Evolutionary conservation across 1,284 basidiomycete species (phyloP).

Genomic region (Microbotryum silenes-acaulis): DNA sequence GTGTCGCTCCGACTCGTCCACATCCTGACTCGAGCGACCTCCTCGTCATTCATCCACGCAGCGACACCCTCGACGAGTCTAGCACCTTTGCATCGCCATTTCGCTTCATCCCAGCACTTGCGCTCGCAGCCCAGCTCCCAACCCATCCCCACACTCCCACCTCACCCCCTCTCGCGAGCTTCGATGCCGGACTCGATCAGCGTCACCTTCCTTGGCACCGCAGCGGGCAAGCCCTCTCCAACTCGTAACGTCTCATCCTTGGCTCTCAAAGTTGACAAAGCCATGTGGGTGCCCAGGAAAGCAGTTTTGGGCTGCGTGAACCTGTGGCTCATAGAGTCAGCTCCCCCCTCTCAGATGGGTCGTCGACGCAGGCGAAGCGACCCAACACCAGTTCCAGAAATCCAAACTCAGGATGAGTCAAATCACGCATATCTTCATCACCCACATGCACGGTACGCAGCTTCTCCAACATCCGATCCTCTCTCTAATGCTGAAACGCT

Average conservation of each 20-base stretch:
- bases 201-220: slow-evolving; percentile 34
- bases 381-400: slow-evolving; percentile 64
- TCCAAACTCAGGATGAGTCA: slow-evolving; percentile 52
- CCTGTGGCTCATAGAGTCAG: no score
- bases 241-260: slow-evolving; percentile 31
- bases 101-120: no score
- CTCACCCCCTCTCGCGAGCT: background rate
- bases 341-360: slow-evolving; percentile 43
- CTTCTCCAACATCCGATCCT: slow-evolving; percentile 18
- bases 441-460: slow-evolving; percentile 87
- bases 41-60: no score
- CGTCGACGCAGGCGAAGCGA: slow-evolving; percentile 82
- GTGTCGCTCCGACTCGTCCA: no score
- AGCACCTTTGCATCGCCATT: no score
- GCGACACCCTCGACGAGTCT: no score
- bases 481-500: background rate
- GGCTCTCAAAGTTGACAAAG: slow-evolving; percentile 28
- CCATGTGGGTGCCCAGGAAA: slow-evolving; percentile 8
- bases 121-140: no score
- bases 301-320: no score
- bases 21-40: no score
- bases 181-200: slow-evolving; percentile 19
- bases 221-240: slow-evolving; percentile 27
- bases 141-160: background rate
- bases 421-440: slow-evolving; percentile 70